phyloP scores from a whole-genome alignment of 2,329 filamentous ascomycete species.

The Nothophaeocryptopus gaeumannii region DNA sequence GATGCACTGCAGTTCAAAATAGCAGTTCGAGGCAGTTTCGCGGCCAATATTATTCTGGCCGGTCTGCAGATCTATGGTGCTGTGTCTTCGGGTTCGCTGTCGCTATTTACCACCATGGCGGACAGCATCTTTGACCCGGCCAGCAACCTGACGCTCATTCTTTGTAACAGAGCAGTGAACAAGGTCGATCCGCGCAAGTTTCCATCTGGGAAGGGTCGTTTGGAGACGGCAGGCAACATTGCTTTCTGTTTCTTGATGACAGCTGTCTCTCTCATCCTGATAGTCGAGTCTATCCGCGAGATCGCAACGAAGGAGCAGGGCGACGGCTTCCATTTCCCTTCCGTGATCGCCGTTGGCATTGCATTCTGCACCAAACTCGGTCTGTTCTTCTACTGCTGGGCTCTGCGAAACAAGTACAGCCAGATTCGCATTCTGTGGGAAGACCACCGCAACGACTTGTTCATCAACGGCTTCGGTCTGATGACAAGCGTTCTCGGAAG shows the following conservation, averaged over 20 bases:
- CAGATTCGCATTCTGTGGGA: slow-evolving; percentile 93
- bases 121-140: slow-evolving; percentile 84
- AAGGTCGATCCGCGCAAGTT: slow-evolving; percentile 82
- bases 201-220: slow-evolving; percentile 85
- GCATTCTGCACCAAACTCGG: slow-evolving; percentile 81
- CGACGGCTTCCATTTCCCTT: slow-evolving; percentile 73
- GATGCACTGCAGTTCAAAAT: slow-evolving; percentile 76
- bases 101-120: slow-evolving; percentile 95
- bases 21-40: slow-evolving; percentile 66
- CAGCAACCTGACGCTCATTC: slow-evolving; percentile 81
- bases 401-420: slow-evolving; percentile 83
- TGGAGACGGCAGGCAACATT: slow-evolving; percentile 95
- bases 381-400: slow-evolving; percentile 90
- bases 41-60: slow-evolving; percentile 76
- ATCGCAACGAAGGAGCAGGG: slow-evolving; percentile 54
- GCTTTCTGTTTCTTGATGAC: slow-evolving; percentile 96
- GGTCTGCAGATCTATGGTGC: slow-evolving; percentile 86
- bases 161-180: slow-evolving; percentile 83
- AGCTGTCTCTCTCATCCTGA: slow-evolving; percentile 84
- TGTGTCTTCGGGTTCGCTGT: slow-evolving; percentile 81
- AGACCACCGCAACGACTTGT: slow-evolving; percentile 94
- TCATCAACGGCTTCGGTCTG: slow-evolving; percentile 88
- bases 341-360: slow-evolving; percentile 77
- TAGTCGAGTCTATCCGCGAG: slow-evolving; percentile 78
- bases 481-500: slow-evolving; percentile 86